Evolutionary conservation across 1,139 yeast genomes (phyloP).

Genomic region (Kazachstania sp.): DNA sequence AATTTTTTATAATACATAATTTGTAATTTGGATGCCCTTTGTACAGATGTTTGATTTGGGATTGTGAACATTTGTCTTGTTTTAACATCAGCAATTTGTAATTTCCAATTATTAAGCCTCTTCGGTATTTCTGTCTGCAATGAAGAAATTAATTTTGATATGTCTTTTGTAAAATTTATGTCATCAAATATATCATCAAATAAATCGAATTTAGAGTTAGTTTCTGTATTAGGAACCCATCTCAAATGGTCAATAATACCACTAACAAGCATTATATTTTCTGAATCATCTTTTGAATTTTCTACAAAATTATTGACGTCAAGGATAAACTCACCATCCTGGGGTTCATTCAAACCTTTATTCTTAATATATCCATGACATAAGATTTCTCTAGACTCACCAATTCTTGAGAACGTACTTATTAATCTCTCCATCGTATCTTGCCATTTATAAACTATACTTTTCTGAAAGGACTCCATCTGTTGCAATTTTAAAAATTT

Average conservation of each 20-base stretch:
- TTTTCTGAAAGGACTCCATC: slow-evolving; percentile 14
- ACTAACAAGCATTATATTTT: slow-evolving; percentile 40
- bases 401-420: slow-evolving; percentile 30
- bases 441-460: slow-evolving; percentile 9
- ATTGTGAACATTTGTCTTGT: slow-evolving; percentile 39
- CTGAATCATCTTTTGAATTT: neutral
- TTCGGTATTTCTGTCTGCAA: neutral
- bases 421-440: slow-evolving; percentile 9
- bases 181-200: neutral
- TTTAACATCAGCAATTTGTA: slow-evolving; percentile 46
- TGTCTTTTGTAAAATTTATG: neutral
- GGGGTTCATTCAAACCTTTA: neutral
- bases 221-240: slow-evolving; percentile 5
- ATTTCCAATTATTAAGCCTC: slow-evolving; percentile 14
- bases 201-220: neutral
- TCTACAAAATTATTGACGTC: slow-evolving; percentile 2
- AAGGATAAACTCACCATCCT: slow-evolving; percentile 6
- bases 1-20: slow-evolving; percentile 47
- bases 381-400: slow-evolving; percentile 54
- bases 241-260: slow-evolving; percentile 54
- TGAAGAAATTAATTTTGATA: neutral
- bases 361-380: slow-evolving; percentile 45
- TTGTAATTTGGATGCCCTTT: slow-evolving; percentile 46
- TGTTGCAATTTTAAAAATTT: slow-evolving; percentile 22
- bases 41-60: slow-evolving; percentile 43